phyloP scores from a whole-genome alignment of 352 stramenopile genomes.

The Phytophthora melonis region DNA sequence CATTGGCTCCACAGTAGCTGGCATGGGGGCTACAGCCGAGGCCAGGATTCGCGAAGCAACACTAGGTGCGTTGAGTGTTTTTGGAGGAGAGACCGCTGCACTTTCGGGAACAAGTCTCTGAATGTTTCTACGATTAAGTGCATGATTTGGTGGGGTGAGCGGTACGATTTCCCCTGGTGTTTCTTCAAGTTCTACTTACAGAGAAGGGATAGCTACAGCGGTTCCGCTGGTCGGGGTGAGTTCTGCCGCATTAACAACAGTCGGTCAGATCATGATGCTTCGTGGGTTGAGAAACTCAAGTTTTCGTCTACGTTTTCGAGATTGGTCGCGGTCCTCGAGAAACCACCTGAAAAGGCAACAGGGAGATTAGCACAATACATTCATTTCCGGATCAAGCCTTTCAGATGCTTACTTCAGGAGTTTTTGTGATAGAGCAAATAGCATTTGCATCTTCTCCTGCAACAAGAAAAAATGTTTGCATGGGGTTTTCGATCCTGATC shows the following conservation, averaged over 20 bases:
- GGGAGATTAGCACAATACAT: neutral
- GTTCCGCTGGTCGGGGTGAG: neutral
- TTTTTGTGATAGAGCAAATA: constrained; percentile 50
- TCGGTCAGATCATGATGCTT: neutral
- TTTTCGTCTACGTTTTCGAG: constrained; percentile 26
- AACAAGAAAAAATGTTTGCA: neutral
- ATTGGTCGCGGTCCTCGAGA: constrained; percentile 38
- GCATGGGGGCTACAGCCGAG: constrained; percentile 11
- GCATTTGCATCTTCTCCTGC: constrained; percentile 51
- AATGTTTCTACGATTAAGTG: neutral
- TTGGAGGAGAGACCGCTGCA: neutral
- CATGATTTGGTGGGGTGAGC: neutral
- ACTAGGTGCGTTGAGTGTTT: constrained; percentile 19
- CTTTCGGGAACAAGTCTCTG: constrained; percentile 9
- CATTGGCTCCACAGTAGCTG: neutral
- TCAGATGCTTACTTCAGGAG: constrained; percentile 34
- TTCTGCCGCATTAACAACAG: constrained; percentile 6
- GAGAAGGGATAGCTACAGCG: neutral
- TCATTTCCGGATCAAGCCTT: neutral
- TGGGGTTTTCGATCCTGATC: neutral
- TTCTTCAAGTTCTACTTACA: constrained; percentile 17
- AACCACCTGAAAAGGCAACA: constrained; percentile 33
- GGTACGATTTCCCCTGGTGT: neutral
- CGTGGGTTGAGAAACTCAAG: neutral
- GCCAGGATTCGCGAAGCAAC: constrained; percentile 31